Evolutionary conservation across 768 basidiomycete species (phyloP), one percentile per base, ranked within the genome.

Genomic region (Naganishia onofrii): DNA sequence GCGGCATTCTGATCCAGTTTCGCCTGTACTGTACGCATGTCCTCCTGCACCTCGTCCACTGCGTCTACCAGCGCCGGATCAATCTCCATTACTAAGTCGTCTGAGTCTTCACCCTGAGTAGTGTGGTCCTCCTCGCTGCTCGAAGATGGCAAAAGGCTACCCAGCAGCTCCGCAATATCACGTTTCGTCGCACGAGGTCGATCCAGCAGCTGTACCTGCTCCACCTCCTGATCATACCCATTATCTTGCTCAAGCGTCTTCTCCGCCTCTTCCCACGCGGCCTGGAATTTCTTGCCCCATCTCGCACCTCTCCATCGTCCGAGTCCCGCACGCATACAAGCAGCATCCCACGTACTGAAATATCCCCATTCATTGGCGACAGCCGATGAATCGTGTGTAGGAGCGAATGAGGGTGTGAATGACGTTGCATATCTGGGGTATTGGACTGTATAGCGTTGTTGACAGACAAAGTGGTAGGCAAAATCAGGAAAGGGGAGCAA

Each of bases 351-450:
- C 10, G 78, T 78, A 2, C 58, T 38, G 55, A 74, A 75, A 55
- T 76, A 80, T 1, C 73, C 73, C 19, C 65, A 67, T 19, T 76
- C 75, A 17, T 76, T 75, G 26, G 75, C 44, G 13, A 70, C 70
- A 38, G 53, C 58, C 5, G 73, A 72, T n/a, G 77, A 78, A 55
- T 80, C 79, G 29, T 66, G 74, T 2, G 72, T 75, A 0, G 79
- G 77, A 1, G 75, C 78, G 67, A 79, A 80, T 0, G 74, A 65
- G 19, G 79, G 77, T 1, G 74, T 78, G 65, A 76, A 80, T 3
- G 68, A 29, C 7, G 67, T 44, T 3, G 54, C 4, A 0, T 71
- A 51, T 19, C 67, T 56, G 8, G 56, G 46, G 34, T 54, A 63
- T 31, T 31, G 28, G 12, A 69, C 68, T 69, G 38, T 51, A n/a